Evolutionary conservation across 2,329 filamentous ascomycete genomes (phyloP), one percentile per base, ranked within the genome.

Genomic region (Fusarium secorum): DNA sequence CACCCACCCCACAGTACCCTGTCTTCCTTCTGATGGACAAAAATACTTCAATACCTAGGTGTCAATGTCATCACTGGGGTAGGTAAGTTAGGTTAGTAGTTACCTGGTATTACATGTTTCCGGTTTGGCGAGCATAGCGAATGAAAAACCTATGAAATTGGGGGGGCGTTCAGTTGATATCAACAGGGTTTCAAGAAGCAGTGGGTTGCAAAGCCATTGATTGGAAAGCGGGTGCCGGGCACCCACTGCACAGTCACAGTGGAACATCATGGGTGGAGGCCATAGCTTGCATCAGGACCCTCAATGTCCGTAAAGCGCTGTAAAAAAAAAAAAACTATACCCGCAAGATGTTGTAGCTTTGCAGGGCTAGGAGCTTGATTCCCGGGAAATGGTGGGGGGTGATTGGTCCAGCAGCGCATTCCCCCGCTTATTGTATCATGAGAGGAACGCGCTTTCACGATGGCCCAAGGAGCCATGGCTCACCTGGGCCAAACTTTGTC

Each of bases 391-490:
- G 73, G 71, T 68, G 71, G 59, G 64, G 33, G 41, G 60, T 78
- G 73, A 81, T 81, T 81, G 79, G 79, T 51, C 49, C 38, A 55
- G 53, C 51, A 22, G 46, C 24, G 53, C 59, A 60, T 74, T 74
- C 78, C 79, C 64, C 79, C 79, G 79, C 79, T 81, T 80, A 79
- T 79, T 79, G 76, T 80, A 79, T 80, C 79, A 79, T 80, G 77
- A 79, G 76, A 71, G 74, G 73, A 77, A 78, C 75, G 75, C 71
- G 75, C 64, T 64, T 67, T 68, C 56, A 67, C 64, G 64, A 67
- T 68, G 35, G 49, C 28, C 48, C 9, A 67, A 76, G 53, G 60
- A 58, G 56, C 66, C 62, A 66, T 67, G 66, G 75, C 64, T 73
- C 74, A 71, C 58, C 61, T 32, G 36, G 67, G 46, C 70, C 54